Evolutionary conservation across 2,329 filamentous ascomycete species (phyloP).

Genomic region (Cladosporium sp.): DNA sequence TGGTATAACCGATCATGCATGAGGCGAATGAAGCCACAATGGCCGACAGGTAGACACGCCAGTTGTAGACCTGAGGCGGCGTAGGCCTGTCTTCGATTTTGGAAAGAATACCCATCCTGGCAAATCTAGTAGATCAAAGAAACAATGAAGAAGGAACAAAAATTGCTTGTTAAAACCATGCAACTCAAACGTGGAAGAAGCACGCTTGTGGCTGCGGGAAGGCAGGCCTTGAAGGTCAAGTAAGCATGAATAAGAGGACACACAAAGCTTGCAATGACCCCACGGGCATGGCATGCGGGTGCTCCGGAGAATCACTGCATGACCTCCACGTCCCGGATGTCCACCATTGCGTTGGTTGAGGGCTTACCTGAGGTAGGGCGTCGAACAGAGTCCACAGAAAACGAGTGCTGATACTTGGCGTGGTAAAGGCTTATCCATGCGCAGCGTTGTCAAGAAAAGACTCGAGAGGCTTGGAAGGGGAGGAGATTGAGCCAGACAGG

Average conservation of each 20-base stretch:
- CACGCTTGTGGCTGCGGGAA: constrained; percentile 11
- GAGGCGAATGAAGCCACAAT: constrained; percentile 48
- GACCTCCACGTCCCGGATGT: constrained; percentile 8
- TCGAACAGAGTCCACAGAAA: constrained; percentile 5
- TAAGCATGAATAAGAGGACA: constrained; percentile 5
- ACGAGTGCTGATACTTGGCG: background rate
- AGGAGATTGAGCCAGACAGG: background rate
- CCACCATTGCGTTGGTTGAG: constrained; percentile 4
- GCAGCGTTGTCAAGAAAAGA: too few relatives aligned
- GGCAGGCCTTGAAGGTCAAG: background rate
- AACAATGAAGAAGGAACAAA: background rate
- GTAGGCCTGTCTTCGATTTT: constrained; percentile 37
- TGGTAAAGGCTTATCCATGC: constrained; percentile 5
- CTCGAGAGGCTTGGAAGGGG: background rate
- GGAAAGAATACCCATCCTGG: constrained; percentile 9
- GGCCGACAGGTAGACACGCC: constrained; percentile 48
- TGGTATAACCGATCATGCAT: constrained; percentile 59
- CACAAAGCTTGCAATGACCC: constrained; percentile 6
- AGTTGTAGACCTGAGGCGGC: constrained; percentile 51
- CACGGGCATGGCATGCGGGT: constrained; percentile 11
- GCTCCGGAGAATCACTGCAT: constrained; percentile 8
- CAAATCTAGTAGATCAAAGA: background rate
- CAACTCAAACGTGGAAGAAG: background rate
- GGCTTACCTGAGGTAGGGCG: constrained; percentile 5
- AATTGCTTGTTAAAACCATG: background rate